Evolutionary conservation across 768 basidiomycete species (phyloP), one percentile per base, ranked within the genome.

Genomic region (Collybiopsis luxurians): DNA sequence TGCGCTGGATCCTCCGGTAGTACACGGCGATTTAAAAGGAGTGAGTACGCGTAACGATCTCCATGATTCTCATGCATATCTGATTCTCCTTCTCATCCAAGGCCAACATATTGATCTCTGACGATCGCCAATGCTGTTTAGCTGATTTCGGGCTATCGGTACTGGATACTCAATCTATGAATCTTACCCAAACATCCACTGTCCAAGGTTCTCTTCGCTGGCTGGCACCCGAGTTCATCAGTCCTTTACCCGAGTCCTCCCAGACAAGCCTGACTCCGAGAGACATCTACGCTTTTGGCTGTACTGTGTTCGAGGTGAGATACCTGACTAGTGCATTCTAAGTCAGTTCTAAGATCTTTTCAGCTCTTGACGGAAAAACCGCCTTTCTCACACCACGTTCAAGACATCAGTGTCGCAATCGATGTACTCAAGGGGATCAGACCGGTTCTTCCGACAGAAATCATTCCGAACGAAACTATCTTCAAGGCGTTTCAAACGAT

Each of bases 21-120:
- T 71, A 23, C 77, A 78, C 34, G 72, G 71, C 40, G 77, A 78
- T 56, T 64, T 78, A 43, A 76, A 75, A 64, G 69, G 73, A 6
- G 75, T 76, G 61, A 42, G 71, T 26, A 15, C 36, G 42, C 27
- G 11, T 13, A 13, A 27, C 38, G 6, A 30, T 15, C n/a, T 13
- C 21, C 10, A 6, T 4, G 21, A 51, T 21, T 36, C 47, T 36
- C 17, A 2, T 31, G 31, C 15, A 34, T 15, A 2, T 2, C 28
- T 49, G 13, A 9, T 13, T 27, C 30, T 38, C 13, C n/a, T 36
- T 43, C 23, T 21, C 13, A 43, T 23, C 27, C 11, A 13, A 71
- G 70, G 40, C 61, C 1, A 71, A 72, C 47, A 60, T 73, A 30
- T 63, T 72, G 6, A 36, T 72, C 34, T 55, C 68, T 5, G 46